Percentiles rank a stretch among this genome's conserved stretches.
phyloP scores from a whole-genome alignment of 441 rosid species.

The Brassica balearica region DNA sequence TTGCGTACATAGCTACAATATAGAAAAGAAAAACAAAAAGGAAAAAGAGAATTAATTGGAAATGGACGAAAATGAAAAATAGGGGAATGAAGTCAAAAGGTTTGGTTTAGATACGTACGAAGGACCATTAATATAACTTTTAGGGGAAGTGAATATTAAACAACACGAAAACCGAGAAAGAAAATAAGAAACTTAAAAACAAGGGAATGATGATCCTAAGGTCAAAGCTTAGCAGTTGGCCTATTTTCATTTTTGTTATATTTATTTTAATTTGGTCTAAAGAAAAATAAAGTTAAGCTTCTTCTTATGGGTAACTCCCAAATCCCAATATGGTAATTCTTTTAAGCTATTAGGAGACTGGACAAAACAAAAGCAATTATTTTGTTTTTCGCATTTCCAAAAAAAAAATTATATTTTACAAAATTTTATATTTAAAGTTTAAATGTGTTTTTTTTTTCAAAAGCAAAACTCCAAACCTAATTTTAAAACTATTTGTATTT shows the following conservation, averaged over 20 bases:
- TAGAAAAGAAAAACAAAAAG: constrained; percentile 14
- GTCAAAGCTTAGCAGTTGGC: constrained; percentile 49
- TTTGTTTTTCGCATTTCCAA: background rate
- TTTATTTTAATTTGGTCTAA: constrained; percentile 29
- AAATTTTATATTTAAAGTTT: too few species aligned
- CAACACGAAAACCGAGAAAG: constrained; percentile 23
- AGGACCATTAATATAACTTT: constrained; percentile 26
- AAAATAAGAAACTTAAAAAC: background rate
- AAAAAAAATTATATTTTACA: too few species aligned
- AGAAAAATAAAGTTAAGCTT: constrained; percentile 25
- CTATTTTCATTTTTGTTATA: constrained; percentile 21
- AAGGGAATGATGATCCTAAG: constrained; percentile 41
- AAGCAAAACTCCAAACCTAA: too few species aligned
- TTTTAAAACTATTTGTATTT: too few species aligned
- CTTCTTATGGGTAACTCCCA: constrained; percentile 47
- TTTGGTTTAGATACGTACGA: constrained; percentile 37
- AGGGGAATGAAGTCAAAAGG: constrained; percentile 32
- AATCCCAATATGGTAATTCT: constrained; percentile 40
- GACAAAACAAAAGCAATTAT: constrained; percentile 26
- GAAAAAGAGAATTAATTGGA: constrained; percentile 6
- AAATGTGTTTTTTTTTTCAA: too few species aligned
- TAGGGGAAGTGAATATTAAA: constrained; percentile 29
- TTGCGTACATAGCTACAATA: background rate
- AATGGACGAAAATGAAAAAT: constrained; percentile 20
- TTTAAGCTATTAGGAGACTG: constrained; percentile 23